Evolutionary conservation across 2,329 filamentous ascomycete species (phyloP).

Genomic region (Curvularia spicifera): DNA sequence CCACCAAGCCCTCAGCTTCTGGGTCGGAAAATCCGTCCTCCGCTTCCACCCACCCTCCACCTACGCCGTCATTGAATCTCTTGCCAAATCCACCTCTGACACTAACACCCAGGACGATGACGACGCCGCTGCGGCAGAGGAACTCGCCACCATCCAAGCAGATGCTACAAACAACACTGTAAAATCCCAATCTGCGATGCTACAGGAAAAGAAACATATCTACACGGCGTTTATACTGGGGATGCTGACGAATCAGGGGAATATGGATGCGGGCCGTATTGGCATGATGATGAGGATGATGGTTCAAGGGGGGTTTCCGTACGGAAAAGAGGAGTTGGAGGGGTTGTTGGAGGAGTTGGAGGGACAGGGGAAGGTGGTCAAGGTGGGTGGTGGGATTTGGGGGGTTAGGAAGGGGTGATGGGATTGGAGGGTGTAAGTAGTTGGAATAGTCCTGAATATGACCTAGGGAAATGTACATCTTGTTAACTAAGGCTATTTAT

Average conservation of each 20-base stretch:
- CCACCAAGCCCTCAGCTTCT: constrained; percentile 70
- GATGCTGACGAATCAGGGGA: constrained; percentile 91
- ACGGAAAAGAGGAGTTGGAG: constrained; percentile 81
- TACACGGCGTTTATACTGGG: constrained; percentile 93
- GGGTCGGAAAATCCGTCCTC: constrained; percentile 72
- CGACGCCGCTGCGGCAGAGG: constrained; percentile 47
- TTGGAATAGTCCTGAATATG: background rate
- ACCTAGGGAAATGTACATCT: too few species aligned
- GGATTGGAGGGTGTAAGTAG: background rate
- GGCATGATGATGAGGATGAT: constrained; percentile 95
- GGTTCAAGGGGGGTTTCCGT: constrained; percentile 85
- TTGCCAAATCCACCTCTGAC: constrained; percentile 39
- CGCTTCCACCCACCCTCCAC: constrained; percentile 56
- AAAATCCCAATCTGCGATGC: constrained; percentile 62
- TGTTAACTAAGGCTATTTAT: too few species aligned
- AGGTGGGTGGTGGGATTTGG: constrained; percentile 43
- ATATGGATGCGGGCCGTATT: constrained; percentile 82
- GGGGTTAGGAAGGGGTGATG: constrained; percentile 33
- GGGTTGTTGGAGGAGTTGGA: constrained; percentile 80
- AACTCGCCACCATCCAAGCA: constrained; percentile 46
- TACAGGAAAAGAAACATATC: constrained; percentile 72
- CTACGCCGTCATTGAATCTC: constrained; percentile 70
- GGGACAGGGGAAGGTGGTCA: constrained; percentile 38
- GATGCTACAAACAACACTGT: constrained; percentile 58
- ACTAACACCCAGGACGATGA: constrained; percentile 27